Percentiles rank a stretch among this genome's conserved stretches.
These are phyloP conservation scores for Hydrangea macrophylla DNA, from an alignment of 148 eudicot species.

Conservation along the genomic window DNA sequence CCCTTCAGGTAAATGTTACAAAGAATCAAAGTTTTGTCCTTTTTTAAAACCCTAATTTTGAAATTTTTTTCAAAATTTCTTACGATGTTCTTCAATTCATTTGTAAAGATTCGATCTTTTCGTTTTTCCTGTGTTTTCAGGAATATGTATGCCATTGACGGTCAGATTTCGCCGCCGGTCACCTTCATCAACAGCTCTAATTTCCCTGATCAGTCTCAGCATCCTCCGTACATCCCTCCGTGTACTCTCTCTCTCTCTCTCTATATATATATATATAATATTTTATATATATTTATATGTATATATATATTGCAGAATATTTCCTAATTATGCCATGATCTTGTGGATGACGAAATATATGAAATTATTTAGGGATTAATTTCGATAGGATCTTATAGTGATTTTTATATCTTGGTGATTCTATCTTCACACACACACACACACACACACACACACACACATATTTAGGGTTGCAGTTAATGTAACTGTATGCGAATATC, in stretches of 20 bases:
- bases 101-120: background rate
- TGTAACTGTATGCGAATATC: too few relatives aligned
- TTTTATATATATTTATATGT: too few relatives aligned
- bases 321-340: too few relatives aligned
- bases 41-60: slow-evolving; percentile 20
- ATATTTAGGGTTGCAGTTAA: too few relatives aligned
- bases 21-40: background rate
- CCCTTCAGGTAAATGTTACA: slow-evolving; percentile 28
- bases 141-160: slow-evolving; percentile 36
- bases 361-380: too few relatives aligned
- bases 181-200: slow-evolving; percentile 28
- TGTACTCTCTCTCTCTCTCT: slow-evolving; percentile 27
- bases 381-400: too few relatives aligned
- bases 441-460: too few relatives aligned
- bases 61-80: background rate
- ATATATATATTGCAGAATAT: too few relatives aligned
- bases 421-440: too few relatives aligned
- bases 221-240: slow-evolving; percentile 57
- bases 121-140: slow-evolving; percentile 28
- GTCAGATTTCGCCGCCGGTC: slow-evolving; percentile 37
- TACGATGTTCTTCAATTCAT: background rate
- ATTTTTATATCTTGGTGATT: too few relatives aligned
- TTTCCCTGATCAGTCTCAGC: slow-evolving; percentile 46
- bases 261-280: too few relatives aligned
- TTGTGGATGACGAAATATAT: too few relatives aligned